phyloP scores from a whole-genome alignment of 2,329 filamentous ascomycete genomes.

The Teratosphaeria destructans region DNA sequence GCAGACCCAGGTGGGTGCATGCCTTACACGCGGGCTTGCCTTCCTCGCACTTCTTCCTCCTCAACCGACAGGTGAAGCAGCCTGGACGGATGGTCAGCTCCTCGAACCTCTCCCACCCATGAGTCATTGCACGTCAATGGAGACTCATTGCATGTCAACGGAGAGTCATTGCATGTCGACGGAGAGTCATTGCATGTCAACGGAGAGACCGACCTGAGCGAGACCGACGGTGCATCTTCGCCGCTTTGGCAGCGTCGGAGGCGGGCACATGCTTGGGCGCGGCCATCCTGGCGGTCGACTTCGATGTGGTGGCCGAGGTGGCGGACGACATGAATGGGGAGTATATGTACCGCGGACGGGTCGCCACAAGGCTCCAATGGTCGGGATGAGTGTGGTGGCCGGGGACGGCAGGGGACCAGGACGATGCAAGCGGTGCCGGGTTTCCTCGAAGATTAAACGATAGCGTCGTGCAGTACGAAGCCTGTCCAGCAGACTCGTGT shows the following conservation, averaged over 20 bases:
- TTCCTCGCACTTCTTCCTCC: constrained; percentile 62
- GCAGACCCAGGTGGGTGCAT: constrained; percentile 63
- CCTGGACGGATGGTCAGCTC: constrained; percentile 37
- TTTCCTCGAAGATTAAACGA: constrained; percentile 27
- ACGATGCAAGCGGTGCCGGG: constrained; percentile 18
- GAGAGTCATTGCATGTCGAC: no score
- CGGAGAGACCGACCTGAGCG: constrained; percentile 66
- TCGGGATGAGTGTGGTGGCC: constrained; percentile 17
- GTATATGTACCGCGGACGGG: constrained; percentile 28
- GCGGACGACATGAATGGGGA: constrained; percentile 35
- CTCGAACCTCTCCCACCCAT: constrained; percentile 10
- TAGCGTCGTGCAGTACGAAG: constrained; percentile 36
- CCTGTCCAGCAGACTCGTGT: constrained; percentile 39
- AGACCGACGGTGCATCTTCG: constrained; percentile 88
- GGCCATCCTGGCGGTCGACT: constrained; percentile 36
- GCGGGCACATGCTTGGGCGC: constrained; percentile 34
- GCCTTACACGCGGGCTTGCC: constrained; percentile 53
- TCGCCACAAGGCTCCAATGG: constrained; percentile 5
- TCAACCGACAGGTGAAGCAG: constrained; percentile 57
- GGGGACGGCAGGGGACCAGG: constrained; percentile 19
- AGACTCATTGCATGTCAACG: no score
- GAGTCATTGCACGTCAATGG: no score
- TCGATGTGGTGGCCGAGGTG: constrained; percentile 30
- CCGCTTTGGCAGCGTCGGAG: constrained; percentile 41
- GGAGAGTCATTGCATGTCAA: constrained; percentile 9